phyloP scores from a whole-genome alignment of 108 stramenopile genomes.

The Cyclotella kingstonii region DNA sequence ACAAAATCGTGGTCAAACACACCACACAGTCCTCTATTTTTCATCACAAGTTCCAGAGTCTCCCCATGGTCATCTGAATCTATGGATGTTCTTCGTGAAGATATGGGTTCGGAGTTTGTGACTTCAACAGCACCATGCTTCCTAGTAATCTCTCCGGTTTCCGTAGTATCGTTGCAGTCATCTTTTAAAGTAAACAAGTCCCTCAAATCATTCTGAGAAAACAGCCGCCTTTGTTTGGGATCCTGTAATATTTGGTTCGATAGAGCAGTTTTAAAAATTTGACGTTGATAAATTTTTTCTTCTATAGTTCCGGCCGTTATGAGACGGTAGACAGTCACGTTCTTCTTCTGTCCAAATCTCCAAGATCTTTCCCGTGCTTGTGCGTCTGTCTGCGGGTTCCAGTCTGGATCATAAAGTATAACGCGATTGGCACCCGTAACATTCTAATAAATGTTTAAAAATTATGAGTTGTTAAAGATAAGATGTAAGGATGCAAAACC shows the following conservation, averaged over 20 bases:
- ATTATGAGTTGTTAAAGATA: neutral
- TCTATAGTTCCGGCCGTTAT: constrained; percentile 88
- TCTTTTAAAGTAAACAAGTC: constrained; percentile 90
- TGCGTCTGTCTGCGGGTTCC: constrained; percentile 95
- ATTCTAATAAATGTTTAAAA: constrained; percentile 3
- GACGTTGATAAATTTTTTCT: constrained; percentile 98
- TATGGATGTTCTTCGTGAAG: constrained; percentile 7
- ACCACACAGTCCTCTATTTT: constrained; percentile 76
- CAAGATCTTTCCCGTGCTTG: constrained; percentile 94
- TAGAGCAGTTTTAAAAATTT: constrained; percentile 97
- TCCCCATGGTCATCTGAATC: constrained; percentile 36
- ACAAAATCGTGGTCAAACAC: constrained; percentile 65
- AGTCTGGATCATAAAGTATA: constrained; percentile 87
- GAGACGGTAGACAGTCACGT: constrained; percentile 81
- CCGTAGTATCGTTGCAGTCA: constrained; percentile 63
- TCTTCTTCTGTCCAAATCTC: constrained; percentile 81
- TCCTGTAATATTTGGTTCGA: constrained; percentile 91
- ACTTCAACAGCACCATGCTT: constrained; percentile 64
- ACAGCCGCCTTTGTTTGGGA: constrained; percentile 86
- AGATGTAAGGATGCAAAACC: constrained; percentile 46
- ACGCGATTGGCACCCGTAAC: constrained; percentile 69
- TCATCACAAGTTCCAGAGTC: constrained; percentile 65
- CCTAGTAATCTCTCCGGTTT: constrained; percentile 61
- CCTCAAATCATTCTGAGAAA: constrained; percentile 82
- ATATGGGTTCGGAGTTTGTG: constrained; percentile 15